Base-by-base conservation (phyloP, 345 rosid genomes). In the Boechera divaricarpa region DNA sequence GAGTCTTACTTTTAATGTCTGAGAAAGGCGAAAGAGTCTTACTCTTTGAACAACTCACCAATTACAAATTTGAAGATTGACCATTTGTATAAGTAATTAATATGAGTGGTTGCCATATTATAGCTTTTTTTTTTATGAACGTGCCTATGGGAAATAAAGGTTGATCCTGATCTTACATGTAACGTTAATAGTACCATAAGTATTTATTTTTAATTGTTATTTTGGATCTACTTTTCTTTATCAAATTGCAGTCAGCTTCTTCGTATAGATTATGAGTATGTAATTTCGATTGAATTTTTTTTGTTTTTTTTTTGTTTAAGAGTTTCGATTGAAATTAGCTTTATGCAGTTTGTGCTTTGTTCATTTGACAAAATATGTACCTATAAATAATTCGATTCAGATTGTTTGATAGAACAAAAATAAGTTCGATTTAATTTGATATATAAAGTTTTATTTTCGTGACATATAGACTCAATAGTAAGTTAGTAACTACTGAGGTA, bases 1-100 rank as follows among this genome's bases (percentile, higher is more conserved):
- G 47, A 69, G 63, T 63, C 33, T 69, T 69, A 33, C 70, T 53
- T 76, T 69, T 76, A 9, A 52, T 39, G 79, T 68, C 61, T 38
- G 53, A 49, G 61, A 76, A 69, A 69, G 59, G 42, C 65, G 4
- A 53, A 63, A 59, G 73, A 52, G 74, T 75, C 45, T 41, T 49
- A 54, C 51, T 52, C 80, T 76, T 33, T 62, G 18, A 52, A 62
- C 70, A 76, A 52, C 58, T 68, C 75, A 62, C 70, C 75, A 33
- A n/a, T 69, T 53, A 54, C 58, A 54, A 51, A 54, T 52, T 69
- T 33, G 18, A 69, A 53, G 66, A 55, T 54, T 53, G 58, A 69
- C 51, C 53, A 69, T 74, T 21, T 76, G 33, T 62, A 61, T 53
- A 49, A 6, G 10, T 48, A 63, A 15, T 21, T 69, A 15, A 24